These are phyloP conservation scores for Backusella westeae DNA, from an alignment of 192 early-diverging fungal species.

Conservation along the genomic window DNA sequence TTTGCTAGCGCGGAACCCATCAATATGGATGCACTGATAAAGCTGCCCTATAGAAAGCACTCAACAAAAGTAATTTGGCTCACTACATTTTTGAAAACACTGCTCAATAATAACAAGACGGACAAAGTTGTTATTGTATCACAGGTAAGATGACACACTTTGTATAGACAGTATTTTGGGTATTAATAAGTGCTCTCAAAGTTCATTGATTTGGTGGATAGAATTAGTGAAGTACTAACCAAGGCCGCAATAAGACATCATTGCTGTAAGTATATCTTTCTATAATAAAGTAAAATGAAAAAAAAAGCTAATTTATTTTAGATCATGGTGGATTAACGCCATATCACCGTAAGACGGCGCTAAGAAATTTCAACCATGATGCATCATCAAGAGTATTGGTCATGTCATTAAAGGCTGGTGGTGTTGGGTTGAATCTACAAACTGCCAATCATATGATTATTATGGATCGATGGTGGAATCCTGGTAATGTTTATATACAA, in stretches of 20 bases:
- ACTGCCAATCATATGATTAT: slow-evolving; percentile 31
- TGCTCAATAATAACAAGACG: not conserved
- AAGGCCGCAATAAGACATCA: not conserved
- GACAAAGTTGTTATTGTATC: slow-evolving; percentile 27
- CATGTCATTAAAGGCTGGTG: slow-evolving; percentile 27
- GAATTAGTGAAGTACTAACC: slow-evolving; percentile 3
- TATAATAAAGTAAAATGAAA: not conserved
- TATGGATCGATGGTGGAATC: slow-evolving; percentile 32
- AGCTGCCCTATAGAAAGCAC: slow-evolving; percentile 1
- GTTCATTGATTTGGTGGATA: slow-evolving; percentile 17
- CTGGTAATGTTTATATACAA: not conserved
- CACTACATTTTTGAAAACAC: not conserved
- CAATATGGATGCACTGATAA: slow-evolving; percentile 1
- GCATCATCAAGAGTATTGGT: not conserved
- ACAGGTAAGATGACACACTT: slow-evolving; percentile 8
- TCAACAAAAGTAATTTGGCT: slow-evolving; percentile 27
- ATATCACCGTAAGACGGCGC: slow-evolving; percentile 65
- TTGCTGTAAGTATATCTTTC: slow-evolving; percentile 11
- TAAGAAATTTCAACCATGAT: slow-evolving; percentile 71
- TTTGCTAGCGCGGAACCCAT: not conserved
- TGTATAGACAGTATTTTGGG: not conserved
- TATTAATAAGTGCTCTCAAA: not conserved
- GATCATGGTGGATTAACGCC: slow-evolving; percentile 28
- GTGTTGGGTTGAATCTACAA: slow-evolving; percentile 27
- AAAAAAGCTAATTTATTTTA: not conserved